phyloP scores from a whole-genome alignment of 257 asterid genomes.

The Verbena officinalis region DNA sequence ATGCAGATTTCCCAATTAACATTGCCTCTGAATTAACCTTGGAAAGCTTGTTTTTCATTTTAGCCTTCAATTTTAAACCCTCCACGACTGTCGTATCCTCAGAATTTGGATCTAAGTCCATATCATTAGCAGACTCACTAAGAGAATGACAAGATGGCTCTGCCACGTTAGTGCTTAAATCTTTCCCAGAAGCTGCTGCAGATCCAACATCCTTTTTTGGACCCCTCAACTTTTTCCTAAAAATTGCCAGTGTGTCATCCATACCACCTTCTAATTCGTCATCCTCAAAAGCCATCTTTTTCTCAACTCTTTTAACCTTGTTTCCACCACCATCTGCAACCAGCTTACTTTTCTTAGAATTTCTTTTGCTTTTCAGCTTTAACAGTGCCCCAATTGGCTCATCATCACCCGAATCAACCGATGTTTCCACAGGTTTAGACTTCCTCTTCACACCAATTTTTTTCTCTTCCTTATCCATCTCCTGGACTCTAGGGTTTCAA shows the following conservation, averaged over 20 bases:
- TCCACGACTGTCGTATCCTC: conserved; percentile 36
- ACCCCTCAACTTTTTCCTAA: conserved; percentile 80
- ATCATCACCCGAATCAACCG: conserved; percentile 69
- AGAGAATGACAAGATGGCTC: conserved; percentile 41
- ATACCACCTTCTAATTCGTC: conserved; percentile 69
- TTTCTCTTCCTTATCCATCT: conserved; percentile 67
- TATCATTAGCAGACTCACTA: conserved; percentile 33
- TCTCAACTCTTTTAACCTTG: conserved; percentile 44
- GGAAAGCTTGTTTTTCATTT: conserved; percentile 44
- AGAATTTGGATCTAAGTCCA: conserved; percentile 36
- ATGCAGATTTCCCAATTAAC: conserved; percentile 32
- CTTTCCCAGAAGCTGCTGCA: conserved; percentile 36
- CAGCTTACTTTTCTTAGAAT: conserved; percentile 56
- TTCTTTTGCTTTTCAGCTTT: conserved; percentile 63
- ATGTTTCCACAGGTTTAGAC: conserved; percentile 40
- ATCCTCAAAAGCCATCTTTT: conserved; percentile 43
- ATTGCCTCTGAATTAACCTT: conserved; percentile 39
- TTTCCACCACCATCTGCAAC: conserved; percentile 45
- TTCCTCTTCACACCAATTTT: conserved; percentile 57
- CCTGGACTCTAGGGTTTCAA: conserved; percentile 55
- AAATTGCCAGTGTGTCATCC: conserved; percentile 92
- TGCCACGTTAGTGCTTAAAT: conserved; percentile 27
- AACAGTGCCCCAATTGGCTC: conserved; percentile 82
- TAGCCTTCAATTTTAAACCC: conserved; percentile 36
- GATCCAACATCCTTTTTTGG: conserved; percentile 65